Evolutionary conservation across 768 basidiomycete species (phyloP), one percentile per base, ranked within the genome.

Genomic region (Boletus rubropictus): DNA sequence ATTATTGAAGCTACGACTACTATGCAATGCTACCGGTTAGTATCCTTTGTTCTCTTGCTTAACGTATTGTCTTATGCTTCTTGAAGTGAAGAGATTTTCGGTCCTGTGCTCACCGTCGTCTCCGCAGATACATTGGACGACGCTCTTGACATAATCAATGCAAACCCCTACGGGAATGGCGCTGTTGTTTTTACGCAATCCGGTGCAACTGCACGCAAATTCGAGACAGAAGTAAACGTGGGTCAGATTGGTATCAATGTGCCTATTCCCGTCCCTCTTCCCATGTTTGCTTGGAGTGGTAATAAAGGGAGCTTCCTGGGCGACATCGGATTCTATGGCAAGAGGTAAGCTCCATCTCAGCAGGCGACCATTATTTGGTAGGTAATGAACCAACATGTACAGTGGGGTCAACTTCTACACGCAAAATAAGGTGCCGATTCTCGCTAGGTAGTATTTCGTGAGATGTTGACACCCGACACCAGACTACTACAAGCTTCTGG

Each of bases 281-380:
- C 87, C 14, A 94, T 96, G 89, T 97, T 96, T 72, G 80, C 90
- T 24, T 95, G 91, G 91, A 91, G 88, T 57, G 95, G 96, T 22
- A 95, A 93, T 72, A 95, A 93, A 75, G 83, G 72, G 33, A 89
- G 86, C 58, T 81, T 81, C 57, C 69, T 93, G 46, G 92, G 92
- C 20, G 89, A 94, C 60, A 79, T 91, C 37, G 83, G 84, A 5
- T 94, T 96, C 72, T 96, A 96, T 57, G 94, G 94, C 24, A 87
- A 86, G 67, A 80, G 83, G 86, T 84, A 52, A 51, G 72, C 53
- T 32, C 27, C 14, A 1, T 47, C 35, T 8, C 12, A 3, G 10
- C 27, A 39, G 10, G 7, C 34, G 17, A 24, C 28, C 20, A 38
- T 27, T 17, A n/a, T 15, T 18, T 27, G 39, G 12, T 20, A 10